Evolutionary conservation across 2,329 filamentous ascomycete species (phyloP).

Genomic region (Colletotrichum gigasporum): DNA sequence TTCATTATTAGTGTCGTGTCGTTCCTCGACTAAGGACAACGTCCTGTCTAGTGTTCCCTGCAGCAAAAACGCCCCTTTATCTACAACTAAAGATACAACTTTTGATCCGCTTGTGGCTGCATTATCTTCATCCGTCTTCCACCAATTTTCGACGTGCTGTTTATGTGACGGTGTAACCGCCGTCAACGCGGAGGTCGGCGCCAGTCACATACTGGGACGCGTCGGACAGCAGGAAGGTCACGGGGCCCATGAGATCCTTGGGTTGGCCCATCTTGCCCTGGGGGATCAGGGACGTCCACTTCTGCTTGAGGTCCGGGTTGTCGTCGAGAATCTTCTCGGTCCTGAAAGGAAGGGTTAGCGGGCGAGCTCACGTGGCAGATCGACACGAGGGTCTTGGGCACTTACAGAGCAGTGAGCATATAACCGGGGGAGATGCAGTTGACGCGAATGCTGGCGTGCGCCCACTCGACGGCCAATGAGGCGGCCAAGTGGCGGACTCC

Average conservation of each 20-base stretch:
- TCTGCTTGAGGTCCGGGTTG: slow-evolving; percentile 86
- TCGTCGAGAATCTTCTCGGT: slow-evolving; percentile 95
- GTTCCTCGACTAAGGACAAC: slow-evolving; percentile 4
- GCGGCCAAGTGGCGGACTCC: slow-evolving; percentile 89
- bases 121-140: not conserved
- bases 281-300: slow-evolving; percentile 93
- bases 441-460: slow-evolving; percentile 84
- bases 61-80: slow-evolving; percentile 1
- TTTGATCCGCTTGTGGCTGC: not conserved
- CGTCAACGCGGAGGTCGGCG: slow-evolving; percentile 83
- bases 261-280: slow-evolving; percentile 93
- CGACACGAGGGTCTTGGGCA: slow-evolving; percentile 25
- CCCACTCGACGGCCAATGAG: slow-evolving; percentile 94
- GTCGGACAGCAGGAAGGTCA: slow-evolving; percentile 85
- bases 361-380: not conserved
- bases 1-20: not conserved
- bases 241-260: slow-evolving; percentile 92
- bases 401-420: slow-evolving; percentile 93
- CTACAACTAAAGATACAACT: not conserved
- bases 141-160: not conserved
- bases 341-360: slow-evolving; percentile 52
- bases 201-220: slow-evolving; percentile 77
- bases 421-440: slow-evolving; percentile 97
- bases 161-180: slow-evolving; percentile 86
- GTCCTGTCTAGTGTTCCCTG: not conserved